Conservation (phyloP, 768 basidiomycete genomes). For the Boletus subcaerulescens region DNA sequence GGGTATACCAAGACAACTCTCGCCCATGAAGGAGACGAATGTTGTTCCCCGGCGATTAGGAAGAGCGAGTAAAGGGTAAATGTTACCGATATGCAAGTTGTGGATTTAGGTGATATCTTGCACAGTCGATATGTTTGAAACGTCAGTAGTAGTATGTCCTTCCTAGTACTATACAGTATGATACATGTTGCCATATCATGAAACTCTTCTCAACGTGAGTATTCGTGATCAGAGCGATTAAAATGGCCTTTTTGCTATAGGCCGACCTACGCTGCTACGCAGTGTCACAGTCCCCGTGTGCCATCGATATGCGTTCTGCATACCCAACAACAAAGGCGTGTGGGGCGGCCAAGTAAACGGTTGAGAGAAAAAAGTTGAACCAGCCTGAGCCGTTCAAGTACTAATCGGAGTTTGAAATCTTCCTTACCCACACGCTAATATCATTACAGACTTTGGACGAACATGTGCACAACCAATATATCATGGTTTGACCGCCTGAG, state of each 20-base stretch:
- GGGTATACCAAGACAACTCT: slow-evolving; percentile 64
- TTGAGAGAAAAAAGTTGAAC: slow-evolving; percentile 20
- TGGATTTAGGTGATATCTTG: neutral
- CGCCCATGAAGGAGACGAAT: slow-evolving; percentile 60
- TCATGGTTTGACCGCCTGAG: slow-evolving; percentile 25
- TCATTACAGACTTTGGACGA: neutral
- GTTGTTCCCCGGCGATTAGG: slow-evolving; percentile 45
- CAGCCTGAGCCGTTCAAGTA: neutral
- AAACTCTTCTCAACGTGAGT: slow-evolving; percentile 79
- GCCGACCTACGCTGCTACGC: slow-evolving; percentile 39
- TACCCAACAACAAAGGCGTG: slow-evolving; percentile 45
- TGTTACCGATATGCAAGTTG: neutral
- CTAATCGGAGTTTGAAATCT: no score
- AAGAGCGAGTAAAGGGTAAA: slow-evolving; percentile 25
- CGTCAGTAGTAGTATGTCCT: neutral
- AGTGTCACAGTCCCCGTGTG: slow-evolving; percentile 40
- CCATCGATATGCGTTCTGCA: slow-evolving; percentile 62
- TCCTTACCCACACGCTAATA: neutral
- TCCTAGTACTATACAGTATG: neutral
- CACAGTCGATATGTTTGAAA: neutral
- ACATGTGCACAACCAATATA: slow-evolving; percentile 10
- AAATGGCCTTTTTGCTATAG: slow-evolving; percentile 56
- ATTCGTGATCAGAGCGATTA: slow-evolving; percentile 82
- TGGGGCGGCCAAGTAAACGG: slow-evolving; percentile 46
- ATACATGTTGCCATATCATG: slow-evolving; percentile 70